These are phyloP conservation scores for Cyclotella distinguenda DNA, from an alignment of 108 stramenopile genomes.

Conservation along the genomic window DNA sequence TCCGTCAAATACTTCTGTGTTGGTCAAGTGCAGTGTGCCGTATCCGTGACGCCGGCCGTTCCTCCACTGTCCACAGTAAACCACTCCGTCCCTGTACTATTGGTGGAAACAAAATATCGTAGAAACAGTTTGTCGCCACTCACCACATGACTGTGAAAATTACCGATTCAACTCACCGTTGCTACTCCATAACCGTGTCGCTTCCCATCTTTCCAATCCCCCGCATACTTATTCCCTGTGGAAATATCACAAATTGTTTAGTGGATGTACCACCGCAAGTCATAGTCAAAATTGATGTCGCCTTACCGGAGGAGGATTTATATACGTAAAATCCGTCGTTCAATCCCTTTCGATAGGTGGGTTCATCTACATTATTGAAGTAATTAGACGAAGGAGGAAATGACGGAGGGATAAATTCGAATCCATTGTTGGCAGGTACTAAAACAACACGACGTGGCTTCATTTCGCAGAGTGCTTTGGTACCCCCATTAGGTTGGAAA, in stretches of 20 bases:
- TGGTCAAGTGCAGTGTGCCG: constrained; percentile 39
- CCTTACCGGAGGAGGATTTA: constrained; percentile 32
- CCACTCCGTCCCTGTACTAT: constrained; percentile 41
- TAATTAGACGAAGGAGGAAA: constrained; percentile 8
- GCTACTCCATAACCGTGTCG: constrained; percentile 39
- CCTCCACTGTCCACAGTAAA: constrained; percentile 38
- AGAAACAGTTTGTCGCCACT: not conserved
- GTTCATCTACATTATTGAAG: constrained; percentile 7
- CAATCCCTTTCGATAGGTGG: constrained; percentile 23
- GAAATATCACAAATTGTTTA: too few species aligned
- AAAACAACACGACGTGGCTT: constrained; percentile 9
- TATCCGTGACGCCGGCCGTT: constrained; percentile 26
- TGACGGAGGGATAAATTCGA: constrained; percentile 25
- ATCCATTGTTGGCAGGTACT: constrained; percentile 15
- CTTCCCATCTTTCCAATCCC: constrained; percentile 36
- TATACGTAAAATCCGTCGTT: constrained; percentile 42
- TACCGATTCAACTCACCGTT: not conserved
- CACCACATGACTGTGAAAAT: not conserved
- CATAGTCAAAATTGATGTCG: too few species aligned
- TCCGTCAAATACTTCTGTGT: constrained; percentile 47
- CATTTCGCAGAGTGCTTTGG: not conserved
- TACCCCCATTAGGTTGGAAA: constrained; percentile 7
- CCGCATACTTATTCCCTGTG: constrained; percentile 18
- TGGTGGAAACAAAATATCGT: not conserved
- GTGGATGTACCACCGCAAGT: too few species aligned